Base-by-base conservation (phyloP, 176 grass and related monocot species). In the Phragmites australis region DNA sequence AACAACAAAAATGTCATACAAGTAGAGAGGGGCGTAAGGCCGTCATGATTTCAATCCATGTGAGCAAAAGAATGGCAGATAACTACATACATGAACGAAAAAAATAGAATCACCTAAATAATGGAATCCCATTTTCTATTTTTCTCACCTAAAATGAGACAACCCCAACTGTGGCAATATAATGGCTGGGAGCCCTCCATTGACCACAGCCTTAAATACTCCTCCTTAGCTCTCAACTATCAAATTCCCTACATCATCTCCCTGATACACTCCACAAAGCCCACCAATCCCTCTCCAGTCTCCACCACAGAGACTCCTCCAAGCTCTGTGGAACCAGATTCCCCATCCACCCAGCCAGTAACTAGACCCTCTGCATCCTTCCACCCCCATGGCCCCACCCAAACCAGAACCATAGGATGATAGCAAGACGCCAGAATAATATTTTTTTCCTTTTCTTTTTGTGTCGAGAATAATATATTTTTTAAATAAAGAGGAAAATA, bases 161-260 rank as follows among this genome's bases (percentile, higher is more conserved):
- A 74, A 9, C 12, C 32, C 3, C 29, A 25, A 41, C 50, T 17
- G 51, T 25, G 19, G 49, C 19, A 68, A 44, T 25, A 76, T 29
- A 47, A 77, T 77, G 74, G 41, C 74, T 15, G 56, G 16, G 17
- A 77, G 56, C 56, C 14, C 48, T 71, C 68, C 23, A 77, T 25
- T n/a, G 25, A 61, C 0, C n/a, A 43, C 25, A 61, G 41, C 16
- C 55, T 44, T 60, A 58, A 74, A 59, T 43, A 44, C 40, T 45
- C 9, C 1, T n/a, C 42, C 41, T 6, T 7, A 62, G 26, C 74
- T 62, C 74, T 31, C 14, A 61, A 31, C 54, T 29, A 23, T 60
- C 41, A 1, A 2, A 31, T 62, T 77, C 16, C 17, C 27, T 45
- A 62, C 25, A 47, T 47, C 41, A 58, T 30, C 41, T 77, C 2